These are phyloP conservation scores for Picea abies DNA, from an alignment of 83 land plant species.

Conservation along the genomic window DNA sequence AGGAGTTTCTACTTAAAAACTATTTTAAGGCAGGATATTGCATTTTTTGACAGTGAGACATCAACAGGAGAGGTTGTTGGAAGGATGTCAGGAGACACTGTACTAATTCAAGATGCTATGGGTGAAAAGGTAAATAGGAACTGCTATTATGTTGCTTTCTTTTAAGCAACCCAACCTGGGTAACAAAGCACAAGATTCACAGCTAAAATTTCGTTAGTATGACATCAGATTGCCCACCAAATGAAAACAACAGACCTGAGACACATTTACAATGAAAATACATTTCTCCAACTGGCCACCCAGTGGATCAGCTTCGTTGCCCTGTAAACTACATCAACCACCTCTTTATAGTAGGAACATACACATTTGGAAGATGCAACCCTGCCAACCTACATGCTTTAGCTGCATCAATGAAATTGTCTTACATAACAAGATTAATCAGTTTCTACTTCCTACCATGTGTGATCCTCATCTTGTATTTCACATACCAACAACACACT, in stretches of 20 bases:
- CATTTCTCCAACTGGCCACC: background rate
- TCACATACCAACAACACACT: background rate
- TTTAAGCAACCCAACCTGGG: background rate
- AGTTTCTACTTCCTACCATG: no score
- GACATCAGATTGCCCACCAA: background rate
- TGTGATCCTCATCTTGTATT: background rate
- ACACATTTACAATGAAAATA: background rate
- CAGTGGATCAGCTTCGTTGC: background rate
- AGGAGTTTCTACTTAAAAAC: constrained; percentile 41
- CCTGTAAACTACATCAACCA: background rate
- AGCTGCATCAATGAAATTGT: background rate
- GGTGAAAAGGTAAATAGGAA: constrained; percentile 23
- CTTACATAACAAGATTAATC: background rate
- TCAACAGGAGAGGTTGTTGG: constrained; percentile 48
- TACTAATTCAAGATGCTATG: constrained; percentile 28
- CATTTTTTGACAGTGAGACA: constrained; percentile 46
- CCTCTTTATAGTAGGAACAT: background rate
- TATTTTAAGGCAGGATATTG: constrained; percentile 52
- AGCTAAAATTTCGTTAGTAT: background rate
- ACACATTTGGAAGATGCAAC: background rate
- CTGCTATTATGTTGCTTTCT: background rate
- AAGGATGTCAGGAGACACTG: constrained; percentile 46
- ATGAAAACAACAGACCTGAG: background rate
- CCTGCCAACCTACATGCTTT: background rate
- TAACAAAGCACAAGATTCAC: background rate